Evolutionary conservation across 2,329 filamentous ascomycete genomes (phyloP).

Genomic region (Curvularia spicifera): DNA sequence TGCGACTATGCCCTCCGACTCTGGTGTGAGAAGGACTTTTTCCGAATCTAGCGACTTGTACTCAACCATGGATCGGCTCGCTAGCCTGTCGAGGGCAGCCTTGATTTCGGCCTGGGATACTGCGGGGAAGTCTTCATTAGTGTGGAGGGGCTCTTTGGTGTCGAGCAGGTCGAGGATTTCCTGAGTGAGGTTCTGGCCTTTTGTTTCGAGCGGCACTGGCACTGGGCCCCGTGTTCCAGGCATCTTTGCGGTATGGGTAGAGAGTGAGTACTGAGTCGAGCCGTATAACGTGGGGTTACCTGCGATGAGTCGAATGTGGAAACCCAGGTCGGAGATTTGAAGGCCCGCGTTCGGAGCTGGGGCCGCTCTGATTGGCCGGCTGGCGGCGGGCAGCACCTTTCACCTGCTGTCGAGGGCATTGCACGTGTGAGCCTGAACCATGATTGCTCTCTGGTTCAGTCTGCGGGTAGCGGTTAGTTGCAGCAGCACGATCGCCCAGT

Average conservation of each 20-base stretch:
- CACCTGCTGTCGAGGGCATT: background rate
- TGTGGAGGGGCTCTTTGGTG: slow-evolving; percentile 58
- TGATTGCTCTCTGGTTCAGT: background rate
- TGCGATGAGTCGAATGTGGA: slow-evolving; percentile 38
- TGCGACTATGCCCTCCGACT: slow-evolving; percentile 75
- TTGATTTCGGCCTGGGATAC: slow-evolving; percentile 67
- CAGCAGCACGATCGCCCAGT: background rate
- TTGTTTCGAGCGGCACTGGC: slow-evolving; percentile 51
- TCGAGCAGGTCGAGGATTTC: slow-evolving; percentile 77
- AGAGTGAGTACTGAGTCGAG: slow-evolving; percentile 11
- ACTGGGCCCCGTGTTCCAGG: slow-evolving; percentile 57
- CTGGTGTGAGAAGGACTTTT: slow-evolving; percentile 75
- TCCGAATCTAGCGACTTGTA: slow-evolving; percentile 86
- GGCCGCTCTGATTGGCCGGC: slow-evolving; percentile 23
- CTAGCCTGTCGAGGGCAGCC: slow-evolving; percentile 84
- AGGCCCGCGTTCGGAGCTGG: slow-evolving; percentile 30
- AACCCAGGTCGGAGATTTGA: slow-evolving; percentile 28
- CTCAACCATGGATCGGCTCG: slow-evolving; percentile 81
- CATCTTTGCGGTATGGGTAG: slow-evolving; percentile 43
- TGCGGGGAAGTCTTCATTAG: slow-evolving; percentile 58
- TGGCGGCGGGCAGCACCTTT: slow-evolving; percentile 10
- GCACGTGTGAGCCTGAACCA: background rate
- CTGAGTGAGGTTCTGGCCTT: slow-evolving; percentile 66
- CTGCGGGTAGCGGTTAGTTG: background rate
- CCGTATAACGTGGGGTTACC: slow-evolving; percentile 29